Evolutionary conservation across 2,329 filamentous ascomycete species (phyloP).

Genomic region (Pseudocercospora pini-densiflorae): DNA sequence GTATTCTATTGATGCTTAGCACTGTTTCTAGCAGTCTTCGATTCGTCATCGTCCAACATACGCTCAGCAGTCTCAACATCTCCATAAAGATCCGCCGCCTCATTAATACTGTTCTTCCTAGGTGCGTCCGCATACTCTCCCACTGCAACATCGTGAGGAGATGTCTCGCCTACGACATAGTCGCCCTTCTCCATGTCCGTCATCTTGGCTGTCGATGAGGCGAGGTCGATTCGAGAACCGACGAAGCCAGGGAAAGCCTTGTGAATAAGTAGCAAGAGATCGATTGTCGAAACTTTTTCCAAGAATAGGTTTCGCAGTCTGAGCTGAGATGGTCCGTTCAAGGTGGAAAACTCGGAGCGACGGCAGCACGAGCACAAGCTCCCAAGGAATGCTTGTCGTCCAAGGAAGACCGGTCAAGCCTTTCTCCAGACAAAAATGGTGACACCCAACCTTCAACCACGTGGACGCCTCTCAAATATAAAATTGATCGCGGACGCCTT

Average conservation of each 20-base stretch:
- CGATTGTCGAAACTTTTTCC: neutral
- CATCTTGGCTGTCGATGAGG: constrained; percentile 10
- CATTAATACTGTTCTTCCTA: constrained; percentile 39
- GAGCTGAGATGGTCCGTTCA: neutral
- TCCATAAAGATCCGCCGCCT: constrained; percentile 59
- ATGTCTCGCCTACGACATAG: constrained; percentile 12
- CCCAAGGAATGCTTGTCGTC: neutral
- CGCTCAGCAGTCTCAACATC: constrained; percentile 54
- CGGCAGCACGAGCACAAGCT: neutral
- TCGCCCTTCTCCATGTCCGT: constrained; percentile 20
- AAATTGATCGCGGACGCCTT: neutral
- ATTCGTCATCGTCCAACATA: neutral
- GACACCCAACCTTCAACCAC: neutral
- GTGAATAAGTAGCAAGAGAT: neutral
- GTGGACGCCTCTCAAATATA: neutral
- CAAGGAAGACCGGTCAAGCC: neutral
- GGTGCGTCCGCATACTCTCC: constrained; percentile 10
- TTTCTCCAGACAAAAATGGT: neutral
- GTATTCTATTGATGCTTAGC: constrained; percentile 40
- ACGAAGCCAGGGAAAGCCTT: neutral
- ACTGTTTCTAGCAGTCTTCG: neutral
- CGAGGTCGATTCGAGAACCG: neutral
- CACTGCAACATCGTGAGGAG: neutral
- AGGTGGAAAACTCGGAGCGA: neutral
- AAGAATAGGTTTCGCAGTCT: neutral